phyloP scores from a whole-genome alignment of 2,329 filamentous ascomycete genomes.

The Penicillium sp. region DNA sequence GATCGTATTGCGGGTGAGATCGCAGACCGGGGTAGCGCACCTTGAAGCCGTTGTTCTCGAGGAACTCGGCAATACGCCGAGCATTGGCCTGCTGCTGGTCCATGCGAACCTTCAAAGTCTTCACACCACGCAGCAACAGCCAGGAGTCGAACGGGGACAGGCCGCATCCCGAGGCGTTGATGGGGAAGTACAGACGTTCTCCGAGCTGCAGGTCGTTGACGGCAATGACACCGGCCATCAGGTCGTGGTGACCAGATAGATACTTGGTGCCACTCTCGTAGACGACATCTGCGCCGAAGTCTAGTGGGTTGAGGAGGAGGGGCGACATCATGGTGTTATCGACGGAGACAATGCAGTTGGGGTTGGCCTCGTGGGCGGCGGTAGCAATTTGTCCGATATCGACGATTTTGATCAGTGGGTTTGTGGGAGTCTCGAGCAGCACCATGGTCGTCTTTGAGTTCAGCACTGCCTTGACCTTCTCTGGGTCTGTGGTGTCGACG shows the following conservation, averaged over 20 bases:
- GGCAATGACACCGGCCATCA: conserved; percentile 97
- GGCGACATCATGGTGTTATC: conserved; percentile 99
- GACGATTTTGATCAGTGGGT: conserved; percentile 96
- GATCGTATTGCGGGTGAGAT: conserved; percentile 91
- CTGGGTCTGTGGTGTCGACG: conserved; percentile 82
- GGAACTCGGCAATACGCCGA: conserved; percentile 83
- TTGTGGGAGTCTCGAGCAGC: conserved; percentile 91
- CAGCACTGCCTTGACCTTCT: conserved; percentile 65
- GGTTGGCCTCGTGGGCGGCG: conserved; percentile 71
- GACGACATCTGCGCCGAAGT: conserved; percentile 90
- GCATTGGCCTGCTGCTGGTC: conserved; percentile 96
- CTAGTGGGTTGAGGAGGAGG: conserved; percentile 86
- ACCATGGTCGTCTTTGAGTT: conserved; percentile 88
- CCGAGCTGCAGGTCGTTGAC: conserved; percentile 77
- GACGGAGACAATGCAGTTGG: conserved; percentile 77
- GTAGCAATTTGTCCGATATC: conserved; percentile 79
- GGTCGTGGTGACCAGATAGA: conserved; percentile 93
- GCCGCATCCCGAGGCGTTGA: conserved; percentile 93
- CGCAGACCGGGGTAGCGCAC: conserved; percentile 92
- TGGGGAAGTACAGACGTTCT: conserved; percentile 91
- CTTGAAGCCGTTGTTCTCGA: conserved; percentile 86
- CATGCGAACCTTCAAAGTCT: conserved; percentile 96
- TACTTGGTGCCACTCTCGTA: conserved; percentile 99
- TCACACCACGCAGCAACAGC: conserved; percentile 89
- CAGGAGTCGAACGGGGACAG: conserved; percentile 94